phyloP scores from a whole-genome alignment of 116 monocot genomes.

The Posidonia oceanica region DNA sequence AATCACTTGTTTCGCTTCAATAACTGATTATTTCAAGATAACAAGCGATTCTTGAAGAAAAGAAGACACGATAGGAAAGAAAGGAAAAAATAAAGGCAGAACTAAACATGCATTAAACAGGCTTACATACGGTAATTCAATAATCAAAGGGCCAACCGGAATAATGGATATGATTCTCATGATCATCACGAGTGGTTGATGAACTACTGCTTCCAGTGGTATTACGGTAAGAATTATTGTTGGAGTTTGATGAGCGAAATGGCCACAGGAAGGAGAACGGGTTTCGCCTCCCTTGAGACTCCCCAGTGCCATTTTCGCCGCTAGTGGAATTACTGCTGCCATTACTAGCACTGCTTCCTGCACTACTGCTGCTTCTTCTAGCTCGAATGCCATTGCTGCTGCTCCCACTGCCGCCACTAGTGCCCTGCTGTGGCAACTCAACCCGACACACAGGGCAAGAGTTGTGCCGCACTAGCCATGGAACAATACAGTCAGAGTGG shows the following conservation, averaged over 20 bases:
- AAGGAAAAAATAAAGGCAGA: not conserved
- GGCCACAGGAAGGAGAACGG: conserved; percentile 46
- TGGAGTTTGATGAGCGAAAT: conserved; percentile 39
- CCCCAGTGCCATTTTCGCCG: conserved; percentile 5
- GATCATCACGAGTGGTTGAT: conserved; percentile 3
- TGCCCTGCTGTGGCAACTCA: conserved; percentile 25
- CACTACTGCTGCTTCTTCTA: conserved; percentile 7
- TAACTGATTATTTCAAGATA: too few relatives aligned
- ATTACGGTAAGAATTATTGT: conserved; percentile 6
- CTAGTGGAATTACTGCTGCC: not conserved
- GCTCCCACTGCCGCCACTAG: conserved; percentile 1
- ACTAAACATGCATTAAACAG: not conserved
- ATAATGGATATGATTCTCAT: conserved; percentile 10
- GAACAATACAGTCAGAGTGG: conserved; percentile 66
- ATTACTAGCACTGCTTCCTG: not conserved
- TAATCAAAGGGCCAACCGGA: conserved; percentile 17
- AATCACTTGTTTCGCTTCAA: too few relatives aligned
- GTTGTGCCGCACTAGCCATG: conserved; percentile 57
- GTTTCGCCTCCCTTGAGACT: conserved; percentile 24
- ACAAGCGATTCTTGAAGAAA: too few relatives aligned
- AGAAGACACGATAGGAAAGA: not conserved
- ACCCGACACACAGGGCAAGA: conserved; percentile 64
- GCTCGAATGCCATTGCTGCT: conserved; percentile 9
- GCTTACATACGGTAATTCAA: not conserved
- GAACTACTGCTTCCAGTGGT: conserved; percentile 3